Evolutionary conservation across 257 asterid species (phyloP), one percentile per base, ranked within the genome.

Genomic region (Penstemon eatonii): DNA sequence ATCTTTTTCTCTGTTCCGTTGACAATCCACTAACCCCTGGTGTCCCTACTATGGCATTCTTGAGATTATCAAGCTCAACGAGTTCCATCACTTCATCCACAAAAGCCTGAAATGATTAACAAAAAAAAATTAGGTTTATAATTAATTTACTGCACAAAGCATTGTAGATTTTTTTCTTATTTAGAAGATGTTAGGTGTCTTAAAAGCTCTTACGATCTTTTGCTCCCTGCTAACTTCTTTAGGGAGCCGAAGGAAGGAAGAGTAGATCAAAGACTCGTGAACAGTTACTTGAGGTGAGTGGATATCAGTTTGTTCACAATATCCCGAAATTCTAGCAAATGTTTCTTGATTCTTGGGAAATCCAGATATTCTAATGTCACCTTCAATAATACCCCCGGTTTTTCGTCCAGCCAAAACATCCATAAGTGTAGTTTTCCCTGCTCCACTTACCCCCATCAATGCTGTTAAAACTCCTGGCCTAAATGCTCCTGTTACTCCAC

Each of bases 361-460:
- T 15, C 84, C 84, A n/a, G 78, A 76, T 9, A 79, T 55, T 72
- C 39, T 71, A 58, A 79, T 79, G 10, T 68, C 71, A 47, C 84
- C 84, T 75, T 79, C 76, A 45, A 79, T 51, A 33, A 7, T 41
- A 15, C 84, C 84, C 5, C 73, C 54, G 41, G 78, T 75, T 72
- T 79, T 79, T 76, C 84, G 72, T 44, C 84, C 84, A 68, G 81
- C 54, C 15, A 79, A 81, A 75, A 79, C 81, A 60, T 79, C 84
- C 42, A 79, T 74, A 46, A 79, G 81, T 33, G 84, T 79, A 11
- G 81, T 79, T 64, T 79, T 79, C 47, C 83, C 84, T 63, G 84
- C 81, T 59, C 84, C 84, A 60, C 84, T 79, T 36, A 79, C 84
- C 36, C 84, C 84, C 81, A 79, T 75, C 36, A 79, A 68, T 51